Conservation (phyloP, 83 land plant species). For the Picea abies region DNA sequence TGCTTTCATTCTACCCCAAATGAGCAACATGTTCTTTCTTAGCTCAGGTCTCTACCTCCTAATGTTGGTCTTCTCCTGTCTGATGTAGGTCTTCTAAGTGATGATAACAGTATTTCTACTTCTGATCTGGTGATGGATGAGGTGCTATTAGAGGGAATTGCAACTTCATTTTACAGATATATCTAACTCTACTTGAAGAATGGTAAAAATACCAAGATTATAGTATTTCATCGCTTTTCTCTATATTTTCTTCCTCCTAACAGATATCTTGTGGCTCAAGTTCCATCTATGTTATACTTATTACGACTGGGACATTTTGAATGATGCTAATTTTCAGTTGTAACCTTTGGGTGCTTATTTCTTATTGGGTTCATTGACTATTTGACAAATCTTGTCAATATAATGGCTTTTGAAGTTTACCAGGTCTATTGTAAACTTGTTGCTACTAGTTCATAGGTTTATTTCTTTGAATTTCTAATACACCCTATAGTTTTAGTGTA, state of each 20-base stretch:
- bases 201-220: no score
- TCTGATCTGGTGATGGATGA: not conserved
- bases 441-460: not conserved
- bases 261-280: not conserved
- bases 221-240: not conserved
- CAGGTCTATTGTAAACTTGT: not conserved
- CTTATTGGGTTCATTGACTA: not conserved
- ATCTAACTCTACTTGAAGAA: not conserved
- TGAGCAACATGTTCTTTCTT: conserved; percentile 19
- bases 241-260: not conserved
- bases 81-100: not conserved
- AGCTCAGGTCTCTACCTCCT: no score
- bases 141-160: not conserved
- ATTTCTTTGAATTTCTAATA: not conserved
- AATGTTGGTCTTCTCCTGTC: not conserved
- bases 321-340: not conserved
- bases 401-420: not conserved
- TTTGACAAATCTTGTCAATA: not conserved
- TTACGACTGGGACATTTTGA: not conserved
- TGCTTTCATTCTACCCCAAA: conserved; percentile 57
- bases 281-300: no score
- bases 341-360: not conserved
- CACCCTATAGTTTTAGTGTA: not conserved
- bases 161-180: not conserved
- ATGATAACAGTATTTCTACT: not conserved